Conservation (phyloP, 2,329 filamentous ascomycete genomes). For the Penicillium brasilianum region DNA sequence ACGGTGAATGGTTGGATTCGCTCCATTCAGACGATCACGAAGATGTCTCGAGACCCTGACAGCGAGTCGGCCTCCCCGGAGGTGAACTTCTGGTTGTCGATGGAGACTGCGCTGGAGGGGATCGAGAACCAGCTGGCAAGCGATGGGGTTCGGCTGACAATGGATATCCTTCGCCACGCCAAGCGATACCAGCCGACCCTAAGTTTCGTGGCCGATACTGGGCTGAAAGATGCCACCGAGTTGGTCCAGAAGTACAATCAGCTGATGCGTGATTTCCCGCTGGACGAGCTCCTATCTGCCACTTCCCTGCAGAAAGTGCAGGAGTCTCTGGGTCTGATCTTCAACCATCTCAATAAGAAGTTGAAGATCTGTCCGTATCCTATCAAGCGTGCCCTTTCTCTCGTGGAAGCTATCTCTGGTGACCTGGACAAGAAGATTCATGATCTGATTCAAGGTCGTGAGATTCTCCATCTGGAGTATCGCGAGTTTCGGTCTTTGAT, state of each 20-base stretch:
- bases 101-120: constrained; percentile 90
- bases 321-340: constrained; percentile 87
- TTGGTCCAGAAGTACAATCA: constrained; percentile 98
- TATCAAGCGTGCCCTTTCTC: constrained; percentile 82
- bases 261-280: constrained; percentile 95
- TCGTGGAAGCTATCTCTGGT: constrained; percentile 96
- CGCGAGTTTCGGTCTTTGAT: constrained; percentile 87
- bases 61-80: constrained; percentile 87
- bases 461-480: constrained; percentile 90
- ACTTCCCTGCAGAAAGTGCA: constrained; percentile 87
- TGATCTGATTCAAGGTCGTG: constrained; percentile 79
- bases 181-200: constrained; percentile 98
- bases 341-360: constrained; percentile 96
- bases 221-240: constrained; percentile 92
- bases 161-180: constrained; percentile 94
- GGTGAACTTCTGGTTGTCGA: constrained; percentile 98
- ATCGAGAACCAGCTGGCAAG: constrained; percentile 88
- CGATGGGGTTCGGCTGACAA: constrained; percentile 85
- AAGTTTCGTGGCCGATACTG: constrained; percentile 95
- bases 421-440: constrained; percentile 89
- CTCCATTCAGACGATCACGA: constrained; percentile 95
- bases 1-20: constrained; percentile 99
- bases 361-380: constrained; percentile 95
- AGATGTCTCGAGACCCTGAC: constrained; percentile 83
- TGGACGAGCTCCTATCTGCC: constrained; percentile 92